These are phyloP conservation scores for Yamadazyma oceani DNA, from an alignment of 1,139 yeast species.

Conservation along the genomic window DNA sequence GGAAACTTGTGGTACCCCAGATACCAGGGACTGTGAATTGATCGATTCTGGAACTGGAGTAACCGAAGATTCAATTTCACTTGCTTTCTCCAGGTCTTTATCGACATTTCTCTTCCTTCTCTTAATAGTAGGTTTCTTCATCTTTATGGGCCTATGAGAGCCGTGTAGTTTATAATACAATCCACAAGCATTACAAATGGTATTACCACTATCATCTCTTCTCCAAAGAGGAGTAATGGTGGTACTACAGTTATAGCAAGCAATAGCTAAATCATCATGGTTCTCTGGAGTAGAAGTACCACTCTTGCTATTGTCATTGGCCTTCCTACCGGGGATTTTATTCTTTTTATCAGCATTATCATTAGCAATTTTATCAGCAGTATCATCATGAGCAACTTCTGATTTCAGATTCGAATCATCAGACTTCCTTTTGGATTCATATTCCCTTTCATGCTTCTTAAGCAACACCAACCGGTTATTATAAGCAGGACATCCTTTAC, in stretches of 20 bases:
- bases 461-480: constrained; percentile 61
- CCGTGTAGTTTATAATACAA: constrained; percentile 77
- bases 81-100: constrained; percentile 8
- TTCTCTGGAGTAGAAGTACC: constrained; percentile 17
- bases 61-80: neutral
- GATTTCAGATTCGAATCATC: neutral
- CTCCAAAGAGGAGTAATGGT: constrained; percentile 90
- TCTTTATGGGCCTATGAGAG: constrained; percentile 70
- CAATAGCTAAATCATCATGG: constrained; percentile 54
- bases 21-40: neutral
- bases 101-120: constrained; percentile 59
- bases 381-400: neutral
- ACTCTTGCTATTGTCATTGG: constrained; percentile 8
- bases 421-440: constrained; percentile 1
- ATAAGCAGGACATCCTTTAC: constrained; percentile 81
- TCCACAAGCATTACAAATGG: constrained; percentile 90
- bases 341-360: constrained; percentile 6
- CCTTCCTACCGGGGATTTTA: constrained; percentile 6
- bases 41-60: constrained; percentile 2
- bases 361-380: constrained; percentile 1
- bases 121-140: constrained; percentile 73
- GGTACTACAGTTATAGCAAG: constrained; percentile 80
- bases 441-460: constrained; percentile 17
- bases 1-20: constrained; percentile 3
- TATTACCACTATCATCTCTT: constrained; percentile 74